Evolutionary conservation across 306 rosid genomes (phyloP).

Genomic region (Acacia melanoxylon): DNA sequence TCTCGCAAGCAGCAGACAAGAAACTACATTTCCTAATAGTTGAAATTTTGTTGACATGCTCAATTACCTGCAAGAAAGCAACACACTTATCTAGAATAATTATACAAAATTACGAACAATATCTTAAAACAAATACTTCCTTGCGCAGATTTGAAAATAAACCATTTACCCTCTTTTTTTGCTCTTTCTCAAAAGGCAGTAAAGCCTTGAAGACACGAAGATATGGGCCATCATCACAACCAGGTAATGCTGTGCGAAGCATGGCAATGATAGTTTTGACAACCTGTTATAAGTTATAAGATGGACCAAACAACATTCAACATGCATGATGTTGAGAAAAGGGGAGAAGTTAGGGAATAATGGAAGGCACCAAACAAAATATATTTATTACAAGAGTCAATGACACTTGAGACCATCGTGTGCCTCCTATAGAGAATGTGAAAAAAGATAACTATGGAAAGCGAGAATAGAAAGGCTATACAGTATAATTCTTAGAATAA

Average conservation of each 20-base stretch:
- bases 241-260: conserved; percentile 73
- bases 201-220: conserved; percentile 82
- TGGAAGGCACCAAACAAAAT: background rate
- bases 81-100: conserved; percentile 24
- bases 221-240: conserved; percentile 75
- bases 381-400: background rate
- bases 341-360: background rate
- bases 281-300: conserved; percentile 54
- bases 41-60: conserved; percentile 78
- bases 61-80: conserved; percentile 59
- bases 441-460: background rate
- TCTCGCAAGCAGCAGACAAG: conserved; percentile 74
- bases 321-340: background rate
- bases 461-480: background rate
- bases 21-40: conserved; percentile 75
- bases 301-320: conserved; percentile 19
- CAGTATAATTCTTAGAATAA: background rate
- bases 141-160: conserved; percentile 19
- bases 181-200: conserved; percentile 83
- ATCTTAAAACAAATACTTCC: conserved; percentile 23
- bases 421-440: background rate
- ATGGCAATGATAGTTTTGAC: conserved; percentile 80
- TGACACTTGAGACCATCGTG: background rate
- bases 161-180: conserved; percentile 67
- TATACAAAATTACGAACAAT: background rate